Base-by-base conservation (phyloP, 805 yeast genomes). In the Ascoidea rubescens region DNA sequence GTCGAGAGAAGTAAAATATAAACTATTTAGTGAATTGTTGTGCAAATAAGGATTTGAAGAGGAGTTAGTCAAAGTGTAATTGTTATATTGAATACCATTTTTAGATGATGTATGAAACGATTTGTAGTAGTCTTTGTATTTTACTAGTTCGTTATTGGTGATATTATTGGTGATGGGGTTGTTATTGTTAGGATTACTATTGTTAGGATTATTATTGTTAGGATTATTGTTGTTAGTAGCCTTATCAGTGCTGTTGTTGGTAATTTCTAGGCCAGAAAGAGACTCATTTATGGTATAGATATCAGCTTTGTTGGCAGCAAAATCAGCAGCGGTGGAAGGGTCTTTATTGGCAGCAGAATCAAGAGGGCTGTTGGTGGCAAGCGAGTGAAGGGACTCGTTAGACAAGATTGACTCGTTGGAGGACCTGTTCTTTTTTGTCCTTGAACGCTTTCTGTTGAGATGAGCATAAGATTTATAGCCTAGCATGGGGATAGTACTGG, bases 1-100 rank as follows among this genome's bases (percentile, higher is more conserved):
- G 4, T 55, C 54, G 21, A 64, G 48, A 5, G 61, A 51, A 12
- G 54, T 54, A 51, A 64, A 60, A 47, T 56, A 62, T 4, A 54
- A 28, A 12, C 62, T 54, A 14, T 48, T 31, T 3, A 48, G 33
- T 4, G 52, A 33, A 37, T 37, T 37, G 14, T 37, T 37, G 14
- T 10, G 14, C 4, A 10, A 14, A 37, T 10, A 21, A 21, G 28
- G 28, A 21, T 21, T 21, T 21, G 8, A 10, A 4, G 43, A 37
- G 2, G 14, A 37, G 28, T 21, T 21, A 21, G 28, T 21, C 28
- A 21, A 21, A 21, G 28, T 21, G 28, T 21, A 21, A 37, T 37
- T 37, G 14, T 37, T 37, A 4, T 10, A 37, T 37, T 37, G 43
- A 37, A 37, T 21, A 21, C 3, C 28, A 21, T 21, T 21, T 21